Conservation (phyloP, 805 yeast species). For the Hanseniaspora hatyaiensis region DNA sequence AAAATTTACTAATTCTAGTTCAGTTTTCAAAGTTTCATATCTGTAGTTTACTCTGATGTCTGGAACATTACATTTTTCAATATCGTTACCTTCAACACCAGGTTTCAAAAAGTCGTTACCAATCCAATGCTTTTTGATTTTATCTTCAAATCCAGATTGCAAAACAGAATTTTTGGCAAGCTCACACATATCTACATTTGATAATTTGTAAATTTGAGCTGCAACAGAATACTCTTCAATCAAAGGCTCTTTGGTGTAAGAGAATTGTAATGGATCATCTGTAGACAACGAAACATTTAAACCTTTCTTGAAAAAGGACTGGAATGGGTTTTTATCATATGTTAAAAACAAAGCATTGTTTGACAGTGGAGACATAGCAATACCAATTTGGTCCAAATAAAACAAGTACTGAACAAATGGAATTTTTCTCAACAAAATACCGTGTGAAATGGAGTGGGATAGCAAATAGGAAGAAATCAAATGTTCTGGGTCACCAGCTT, state of each 20-base stretch:
- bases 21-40: conserved; percentile 63
- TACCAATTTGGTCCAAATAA: conserved; percentile 87
- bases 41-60: conserved; percentile 75
- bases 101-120: conserved; percentile 50
- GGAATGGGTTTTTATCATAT: conserved; percentile 94
- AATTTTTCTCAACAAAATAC: conserved; percentile 80
- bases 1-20: conserved; percentile 53
- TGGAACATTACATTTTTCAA: conserved; percentile 92
- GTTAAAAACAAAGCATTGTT: conserved; percentile 92
- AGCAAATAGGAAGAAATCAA: conserved; percentile 78
- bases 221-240: conserved; percentile 98
- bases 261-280: conserved; percentile 94
- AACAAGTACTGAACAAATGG: conserved; percentile 91
- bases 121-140: conserved; percentile 82
- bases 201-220: conserved; percentile 89
- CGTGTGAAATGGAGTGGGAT: conserved; percentile 90
- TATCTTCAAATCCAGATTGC: conserved; percentile 89
- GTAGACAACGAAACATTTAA: conserved; percentile 88
- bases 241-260: conserved; percentile 92
- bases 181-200: conserved; percentile 95
- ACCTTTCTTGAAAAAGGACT: conserved; percentile 81
- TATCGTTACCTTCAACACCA: conserved; percentile 74
- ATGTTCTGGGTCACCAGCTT: conserved; percentile 99
- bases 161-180: conserved; percentile 82
- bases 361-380: conserved; percentile 97